phyloP scores from a whole-genome alignment of 139 green algal species.

The Monoraphidium neglectum region DNA sequence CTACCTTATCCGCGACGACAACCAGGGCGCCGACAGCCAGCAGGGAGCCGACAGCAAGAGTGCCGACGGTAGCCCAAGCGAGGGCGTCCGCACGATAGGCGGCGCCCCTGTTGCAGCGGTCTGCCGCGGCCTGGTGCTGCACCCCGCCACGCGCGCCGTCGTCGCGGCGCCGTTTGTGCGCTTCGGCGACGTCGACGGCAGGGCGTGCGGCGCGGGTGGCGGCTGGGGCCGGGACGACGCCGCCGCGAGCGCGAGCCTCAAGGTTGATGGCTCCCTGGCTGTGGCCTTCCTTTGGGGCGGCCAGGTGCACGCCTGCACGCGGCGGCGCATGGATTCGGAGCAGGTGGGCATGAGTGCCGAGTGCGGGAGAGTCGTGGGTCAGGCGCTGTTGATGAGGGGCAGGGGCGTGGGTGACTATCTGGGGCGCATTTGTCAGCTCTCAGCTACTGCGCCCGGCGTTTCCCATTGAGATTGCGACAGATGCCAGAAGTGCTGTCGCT shows the following conservation, averaged over 20 bases:
- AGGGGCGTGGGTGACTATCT: too few relatives aligned
- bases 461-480: too few relatives aligned
- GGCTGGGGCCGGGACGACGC: neutral
- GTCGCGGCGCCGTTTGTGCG: slow-evolving; percentile 39
- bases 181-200: slow-evolving; percentile 7
- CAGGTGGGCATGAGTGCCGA: too few relatives aligned
- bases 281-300: slow-evolving; percentile 40
- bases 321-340: slow-evolving; percentile 36
- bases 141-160: slow-evolving; percentile 23
- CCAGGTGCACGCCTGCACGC: slow-evolving; percentile 18
- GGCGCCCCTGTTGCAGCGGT: slow-evolving; percentile 2
- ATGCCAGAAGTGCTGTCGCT: too few relatives aligned
- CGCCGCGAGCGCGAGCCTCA: slow-evolving; percentile 11
- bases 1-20: slow-evolving; percentile 10
- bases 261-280: slow-evolving; percentile 41
- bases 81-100: too few relatives aligned
- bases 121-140: slow-evolving; percentile 41
- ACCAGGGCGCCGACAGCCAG: neutral
- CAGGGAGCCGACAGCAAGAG: neutral
- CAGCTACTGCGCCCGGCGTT: too few relatives aligned
- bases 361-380: too few relatives aligned
- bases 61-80: too few relatives aligned
- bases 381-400: too few relatives aligned
- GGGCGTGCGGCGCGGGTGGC: neutral
- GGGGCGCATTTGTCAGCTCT: too few relatives aligned